Base-by-base conservation (phyloP, 257 asterid genomes). In the Solanum gracilifrons region DNA sequence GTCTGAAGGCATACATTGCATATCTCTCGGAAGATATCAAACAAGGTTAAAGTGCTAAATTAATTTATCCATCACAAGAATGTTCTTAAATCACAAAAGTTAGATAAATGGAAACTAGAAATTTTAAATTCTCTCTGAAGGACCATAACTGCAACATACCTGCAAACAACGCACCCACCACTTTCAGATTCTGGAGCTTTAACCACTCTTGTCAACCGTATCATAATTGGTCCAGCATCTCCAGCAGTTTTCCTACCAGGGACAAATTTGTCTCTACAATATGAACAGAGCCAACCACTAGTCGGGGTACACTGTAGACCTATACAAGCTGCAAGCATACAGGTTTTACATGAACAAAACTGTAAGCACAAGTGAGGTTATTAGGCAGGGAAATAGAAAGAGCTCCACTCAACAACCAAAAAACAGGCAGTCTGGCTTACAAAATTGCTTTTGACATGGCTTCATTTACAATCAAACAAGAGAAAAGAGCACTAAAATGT, bases 81-180 rank as follows among this genome's bases (percentile, higher is more conserved):
- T 18, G 69, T 48, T 16, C 68, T 80, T 48, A 46, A 55, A 82
- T 29, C 36, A 27, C 35, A 79, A 79, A 43, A 48, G 23, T 16
- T 18, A 16, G 39, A 9, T 29, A 46, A 27, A 80, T 16, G 39
- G 68, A 80, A 80, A 82, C 29, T 82, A 82, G 85, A 79, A 9
- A 27, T 48, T 82, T 18, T 82, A 82, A 82, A 29, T 18, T 11
- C 85, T 82, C 66, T 46, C 85, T 7, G 29, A 48, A 48, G 85
- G 43, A 48, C 85, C 29, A 43, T 43, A 48, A 46, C 85, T 80
- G 85, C 35, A 36, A 86, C 93, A 84, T 68, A 97, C 99, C 99
- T 97, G 99, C 99, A 97, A 88, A 96, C 93, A 90, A 93, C 94
- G 92, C 99, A 97, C 55, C 99, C 99, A 86, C 99, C 99, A 83